Evolutionary conservation across 2,329 filamentous ascomycete species (phyloP), one percentile per base, ranked within the genome.

Genomic region (Gliomastix tumulicola): DNA sequence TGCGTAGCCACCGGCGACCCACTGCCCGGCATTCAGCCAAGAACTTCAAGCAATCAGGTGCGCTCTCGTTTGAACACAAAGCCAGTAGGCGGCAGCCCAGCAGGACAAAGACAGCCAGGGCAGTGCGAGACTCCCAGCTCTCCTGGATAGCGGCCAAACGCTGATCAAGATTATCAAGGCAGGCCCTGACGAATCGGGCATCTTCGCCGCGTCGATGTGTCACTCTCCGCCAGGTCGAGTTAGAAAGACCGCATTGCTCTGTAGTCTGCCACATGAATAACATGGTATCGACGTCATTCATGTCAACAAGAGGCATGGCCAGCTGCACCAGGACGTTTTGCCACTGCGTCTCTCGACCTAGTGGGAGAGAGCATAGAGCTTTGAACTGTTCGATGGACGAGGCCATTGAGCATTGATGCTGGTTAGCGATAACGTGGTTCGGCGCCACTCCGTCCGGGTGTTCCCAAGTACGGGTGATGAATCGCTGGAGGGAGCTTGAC

Each of bases 311-410:
- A 0, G 68, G 63, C 1, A 57, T 53, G 1, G 55, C 50, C 4
- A 82, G 50, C 44, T 78, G 67, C 3, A 60, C 47, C 0, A 74
- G 48, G 4, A 81, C 66, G 34, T 78, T 80, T 9, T 59, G 47
- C 68, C 74, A 80, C 35, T 76, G 71, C 11, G 77, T 49, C 2
- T 51, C 45, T 16, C 60, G 40, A 0, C 74, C 74, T 3, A 68
- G 47, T 1, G 68, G 63, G 7, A 81, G 45, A 1, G 63, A 46
- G 0, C 61, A 57, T 15, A 79, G 63, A 0, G 63, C 56, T 36
- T 70, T 67, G 46, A 66, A 79, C 36, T 82, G 74, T 3, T 69
- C 65, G 0, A 75, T 41, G 0, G 65, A 60, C 30, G 81, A 51
- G 17, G 62, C 44, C 0, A 30, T 4, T 0, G 75, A 71, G 36